Percentiles rank a stretch among this genome's conserved stretches.
phyloP scores from a whole-genome alignment of 441 rosid genomes.

The Populus tomentosa region DNA sequence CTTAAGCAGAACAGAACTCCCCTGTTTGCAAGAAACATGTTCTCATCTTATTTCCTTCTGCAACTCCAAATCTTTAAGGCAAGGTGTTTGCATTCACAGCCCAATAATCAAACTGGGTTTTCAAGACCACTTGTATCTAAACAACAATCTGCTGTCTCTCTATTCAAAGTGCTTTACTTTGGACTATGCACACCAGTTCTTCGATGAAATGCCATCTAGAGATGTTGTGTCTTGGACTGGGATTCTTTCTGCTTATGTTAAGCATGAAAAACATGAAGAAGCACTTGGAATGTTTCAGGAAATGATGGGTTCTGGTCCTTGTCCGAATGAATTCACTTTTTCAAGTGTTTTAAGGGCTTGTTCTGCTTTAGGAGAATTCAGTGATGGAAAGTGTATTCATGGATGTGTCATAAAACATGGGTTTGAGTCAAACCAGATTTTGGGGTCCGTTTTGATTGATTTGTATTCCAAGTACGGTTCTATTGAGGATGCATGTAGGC shows the following conservation, averaged over 20 bases:
- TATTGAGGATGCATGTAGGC: conserved; percentile 37
- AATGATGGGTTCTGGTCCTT: conserved; percentile 42
- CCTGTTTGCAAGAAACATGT: conserved; percentile 40
- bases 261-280: conserved; percentile 43
- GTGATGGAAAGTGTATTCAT: conserved; percentile 64
- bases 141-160: conserved; percentile 52
- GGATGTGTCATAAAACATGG: conserved; percentile 48
- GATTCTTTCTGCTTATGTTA: conserved; percentile 52
- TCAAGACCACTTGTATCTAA: conserved; percentile 37
- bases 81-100: conserved; percentile 52
- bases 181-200: conserved; percentile 47
- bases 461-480: conserved; percentile 70
- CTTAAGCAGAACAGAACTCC: conserved; percentile 24
- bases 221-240: conserved; percentile 80
- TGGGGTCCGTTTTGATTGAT: conserved; percentile 63
- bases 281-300: conserved; percentile 43
- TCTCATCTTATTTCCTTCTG: conserved; percentile 39
- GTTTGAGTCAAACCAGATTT: conserved; percentile 41
- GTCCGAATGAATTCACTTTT: conserved; percentile 66
- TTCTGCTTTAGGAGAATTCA: conserved; percentile 54
- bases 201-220: conserved; percentile 66
- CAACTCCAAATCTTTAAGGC: conserved; percentile 39
- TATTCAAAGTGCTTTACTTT: conserved; percentile 39
- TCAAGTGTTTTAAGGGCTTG: conserved; percentile 63
- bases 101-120: conserved; percentile 50